Base-by-base conservation (phyloP, 768 basidiomycete species). In the Cystobasidium tubakii region DNA sequence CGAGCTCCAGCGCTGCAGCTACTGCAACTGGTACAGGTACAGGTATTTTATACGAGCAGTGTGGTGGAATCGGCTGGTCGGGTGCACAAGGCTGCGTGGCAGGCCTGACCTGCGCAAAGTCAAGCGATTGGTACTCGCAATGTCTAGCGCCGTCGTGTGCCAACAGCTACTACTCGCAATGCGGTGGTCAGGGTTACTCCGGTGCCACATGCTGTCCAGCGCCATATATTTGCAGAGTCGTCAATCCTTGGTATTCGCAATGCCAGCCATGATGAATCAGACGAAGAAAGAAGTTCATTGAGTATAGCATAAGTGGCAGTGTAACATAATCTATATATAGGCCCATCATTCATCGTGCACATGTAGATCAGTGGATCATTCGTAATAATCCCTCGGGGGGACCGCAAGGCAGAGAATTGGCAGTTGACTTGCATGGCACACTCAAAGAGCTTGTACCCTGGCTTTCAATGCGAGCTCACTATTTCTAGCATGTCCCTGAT, bases 71-170 rank as follows among this genome's bases (percentile, higher is more conserved):
- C 21, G 27, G 27, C 27, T 60, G 25, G 29, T 15, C 57, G 13
- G 57, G 57, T 21, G 13, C 29, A 2, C 29, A 29, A 60, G 57
- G 57, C 17, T 60, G 57, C 33, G 57, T 60, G 4, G 23, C 17
- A 6, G 57, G 57, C 21, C 27, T 60, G 57, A 31, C 12, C 21
- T 60, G 57, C 33, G 33, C 21, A 27, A 60, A 60, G 27, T 60
- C 57, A 29, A 60, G 57, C 21, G 57, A 60, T 34, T 60, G 33
- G 29, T 60, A 60, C 57, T 60, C 57, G 57, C 57, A 60, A 60
- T 60, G 57, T 29, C 27, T 60, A 23, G 25, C 57, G 33, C 57
- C 57, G 17, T 29, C 25, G 7, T 60, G 57, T 25, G 57, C 23
- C 4, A 60, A 60, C 21, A 60, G 57, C 57, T 60, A 60, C 27